These are phyloP conservation scores for Coemansia sp. DNA, from an alignment of 192 early-diverging fungal genomes.

Conservation along the genomic window DNA sequence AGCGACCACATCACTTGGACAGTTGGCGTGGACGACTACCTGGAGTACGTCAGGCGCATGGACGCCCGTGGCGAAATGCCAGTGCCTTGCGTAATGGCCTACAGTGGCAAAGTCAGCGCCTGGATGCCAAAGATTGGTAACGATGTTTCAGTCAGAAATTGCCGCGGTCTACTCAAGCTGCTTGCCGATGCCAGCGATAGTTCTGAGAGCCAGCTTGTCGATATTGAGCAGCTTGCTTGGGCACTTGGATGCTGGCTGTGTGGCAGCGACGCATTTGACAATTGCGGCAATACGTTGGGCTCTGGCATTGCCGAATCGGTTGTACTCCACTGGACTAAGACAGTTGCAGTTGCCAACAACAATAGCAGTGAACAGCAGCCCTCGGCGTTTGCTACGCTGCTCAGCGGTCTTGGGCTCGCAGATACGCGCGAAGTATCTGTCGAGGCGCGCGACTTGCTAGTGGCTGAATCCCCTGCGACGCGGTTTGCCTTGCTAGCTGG, in stretches of 20 bases:
- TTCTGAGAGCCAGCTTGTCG: neutral
- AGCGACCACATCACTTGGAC: slow-evolving; percentile 21
- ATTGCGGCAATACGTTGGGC: neutral
- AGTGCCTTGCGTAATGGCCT: slow-evolving; percentile 48
- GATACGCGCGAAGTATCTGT: slow-evolving; percentile 10
- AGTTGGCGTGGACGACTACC: slow-evolving; percentile 44
- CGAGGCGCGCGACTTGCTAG: slow-evolving; percentile 31
- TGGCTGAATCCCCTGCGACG: slow-evolving; percentile 16
- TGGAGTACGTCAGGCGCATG: slow-evolving; percentile 29
- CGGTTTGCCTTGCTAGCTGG: slow-evolving; percentile 41
- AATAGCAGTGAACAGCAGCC: neutral
- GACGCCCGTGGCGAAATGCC: slow-evolving; percentile 29
- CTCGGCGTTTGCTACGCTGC: slow-evolving; percentile 10
- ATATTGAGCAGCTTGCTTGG: slow-evolving; percentile 14
- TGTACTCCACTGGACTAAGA: slow-evolving; percentile 29
- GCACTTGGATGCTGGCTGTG: slow-evolving; percentile 53
- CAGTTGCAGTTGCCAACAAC: neutral
- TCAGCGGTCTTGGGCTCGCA: slow-evolving; percentile 13
- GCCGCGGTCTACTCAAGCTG: neutral
- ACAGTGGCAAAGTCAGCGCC: slow-evolving; percentile 17
- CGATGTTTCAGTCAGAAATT: neutral
- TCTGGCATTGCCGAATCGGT: slow-evolving; percentile 25
- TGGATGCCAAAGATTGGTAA: slow-evolving; percentile 15
- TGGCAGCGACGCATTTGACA: slow-evolving; percentile 23
- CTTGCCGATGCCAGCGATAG: neutral